A percentile compares a stretch with the other conserved stretches of the same genome.
phyloP scores from a whole-genome alignment of 2,329 filamentous ascomycete genomes.

The Cytospora mali region DNA sequence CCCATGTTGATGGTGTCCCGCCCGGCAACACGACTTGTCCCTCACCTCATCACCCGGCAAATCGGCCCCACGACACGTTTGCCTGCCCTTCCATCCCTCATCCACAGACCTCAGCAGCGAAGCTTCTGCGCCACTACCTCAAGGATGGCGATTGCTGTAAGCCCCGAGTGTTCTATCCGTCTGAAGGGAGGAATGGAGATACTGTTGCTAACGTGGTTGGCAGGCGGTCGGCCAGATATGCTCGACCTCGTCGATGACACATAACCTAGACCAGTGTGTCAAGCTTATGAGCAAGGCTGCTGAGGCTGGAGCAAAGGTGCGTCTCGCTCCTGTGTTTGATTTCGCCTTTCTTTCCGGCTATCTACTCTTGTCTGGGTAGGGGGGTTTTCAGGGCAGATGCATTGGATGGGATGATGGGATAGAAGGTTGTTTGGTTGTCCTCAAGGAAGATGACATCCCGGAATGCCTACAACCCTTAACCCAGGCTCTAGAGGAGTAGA shows the following conservation, averaged over 20 bases:
- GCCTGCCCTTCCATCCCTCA: neutral
- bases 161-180: neutral
- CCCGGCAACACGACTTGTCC: neutral
- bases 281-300: slow-evolving; percentile 72
- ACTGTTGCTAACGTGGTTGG: neutral
- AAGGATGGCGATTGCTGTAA: slow-evolving; percentile 19
- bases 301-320: slow-evolving; percentile 75
- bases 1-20: neutral
- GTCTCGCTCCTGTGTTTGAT: slow-evolving; percentile 16
- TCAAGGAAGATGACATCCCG: too few species aligned
- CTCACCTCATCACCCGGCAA: neutral
- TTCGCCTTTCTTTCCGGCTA: neutral
- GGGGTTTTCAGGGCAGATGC: too few species aligned
- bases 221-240: slow-evolving; percentile 90
- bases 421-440: too few species aligned
- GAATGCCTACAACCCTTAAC: too few species aligned
- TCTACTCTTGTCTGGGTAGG: neutral
- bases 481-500: too few species aligned
- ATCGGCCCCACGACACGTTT: neutral
- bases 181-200: neutral
- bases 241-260: slow-evolving; percentile 74
- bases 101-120: neutral
- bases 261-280: slow-evolving; percentile 81
- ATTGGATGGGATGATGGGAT: too few species aligned
- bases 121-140: slow-evolving; percentile 2